These are phyloP conservation scores for Cryptomeria japonica DNA, from an alignment of 75 land plant species.

Conservation along the genomic window DNA sequence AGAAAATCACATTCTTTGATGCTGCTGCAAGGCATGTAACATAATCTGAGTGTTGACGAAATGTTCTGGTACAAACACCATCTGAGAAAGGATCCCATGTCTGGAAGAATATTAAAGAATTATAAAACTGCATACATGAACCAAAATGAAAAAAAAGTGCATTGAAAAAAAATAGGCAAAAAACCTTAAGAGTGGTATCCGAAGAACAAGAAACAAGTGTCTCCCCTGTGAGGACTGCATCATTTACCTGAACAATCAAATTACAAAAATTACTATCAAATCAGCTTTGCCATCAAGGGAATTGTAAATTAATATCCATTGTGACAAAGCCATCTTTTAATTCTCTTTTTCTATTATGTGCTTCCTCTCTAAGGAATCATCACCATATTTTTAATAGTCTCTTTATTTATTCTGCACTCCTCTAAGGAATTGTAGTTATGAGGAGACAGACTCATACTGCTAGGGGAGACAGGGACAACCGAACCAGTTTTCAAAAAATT, in stretches of 20 bases:
- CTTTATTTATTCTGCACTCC: background rate
- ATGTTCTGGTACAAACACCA: conserved; percentile 82
- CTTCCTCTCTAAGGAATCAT: background rate
- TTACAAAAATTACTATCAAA: no score
- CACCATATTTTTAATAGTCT: background rate
- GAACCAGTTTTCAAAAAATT: no score
- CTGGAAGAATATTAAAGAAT: conserved; percentile 34
- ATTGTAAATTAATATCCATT: background rate
- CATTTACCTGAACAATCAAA: conserved; percentile 78
- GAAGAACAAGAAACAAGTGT: conserved; percentile 95
- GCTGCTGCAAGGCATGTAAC: conserved; percentile 95
- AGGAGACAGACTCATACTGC: background rate
- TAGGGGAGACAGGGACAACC: no score
- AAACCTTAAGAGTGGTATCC: conserved; percentile 93
- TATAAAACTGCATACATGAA: conserved; percentile 2
- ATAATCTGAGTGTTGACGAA: conserved; percentile 96
- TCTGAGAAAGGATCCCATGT: conserved; percentile 79
- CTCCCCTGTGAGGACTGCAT: conserved; percentile 70
- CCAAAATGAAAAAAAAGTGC: background rate
- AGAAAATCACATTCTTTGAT: conserved; percentile 71
- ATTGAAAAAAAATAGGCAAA: conserved; percentile 9
- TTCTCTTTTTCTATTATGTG: background rate
- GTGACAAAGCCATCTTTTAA: background rate
- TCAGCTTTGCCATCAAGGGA: background rate
- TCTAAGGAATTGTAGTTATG: background rate